Evolutionary conservation across 495 filamentous ascomycete genomes (phyloP), one percentile per base, ranked within the genome.

Genomic region (Lepidopterella palustris): DNA sequence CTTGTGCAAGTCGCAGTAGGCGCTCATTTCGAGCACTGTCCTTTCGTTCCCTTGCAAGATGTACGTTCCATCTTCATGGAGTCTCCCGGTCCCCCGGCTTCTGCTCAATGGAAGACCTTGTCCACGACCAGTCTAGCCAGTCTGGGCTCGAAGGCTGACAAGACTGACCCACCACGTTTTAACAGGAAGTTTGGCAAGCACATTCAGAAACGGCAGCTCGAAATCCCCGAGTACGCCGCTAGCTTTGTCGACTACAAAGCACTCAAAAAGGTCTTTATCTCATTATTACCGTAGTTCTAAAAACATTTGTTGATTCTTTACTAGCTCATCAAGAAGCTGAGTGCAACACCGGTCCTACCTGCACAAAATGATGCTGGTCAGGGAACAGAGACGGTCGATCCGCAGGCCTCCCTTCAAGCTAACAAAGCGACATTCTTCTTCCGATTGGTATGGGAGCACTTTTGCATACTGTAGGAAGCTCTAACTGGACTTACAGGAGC

Each of bases 191-290:
- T 97, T 78, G 93, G 93, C 72, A 98, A 98, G 80, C 87, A 96
- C 68, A 93, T 97, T 63, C 95, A 97, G 78, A 96, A 93, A 80
- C 86, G 91, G 72, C 92, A 97, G 79, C 89, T 98, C 67, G 93
- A 98, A 74, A 89, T 98, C 31, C 93, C 93, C 32, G 93, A 98
- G 80, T 98, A 98, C 87, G 93, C 92, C 49, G 90, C 92, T 52
- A 96, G 90, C 75, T 97, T 98, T 72, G 92, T 97, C 53, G 97
- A 98, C 76, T 98, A 98, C 78, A 98, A 98, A 77, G 92, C 89
- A 56, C 79, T 98, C 62, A 98, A 98, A 74, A 97, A 97, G 87
- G 93, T 96, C 28, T 55, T 26, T 23, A 9, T 13, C 20, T 18
- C 5, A 39, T 1, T 27, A 23, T 24, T 11, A 39, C 18, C 5